Percentiles rank a stretch among this genome's conserved stretches.
phyloP scores from a whole-genome alignment of 345 rosid species.

The Balakata baccata region DNA sequence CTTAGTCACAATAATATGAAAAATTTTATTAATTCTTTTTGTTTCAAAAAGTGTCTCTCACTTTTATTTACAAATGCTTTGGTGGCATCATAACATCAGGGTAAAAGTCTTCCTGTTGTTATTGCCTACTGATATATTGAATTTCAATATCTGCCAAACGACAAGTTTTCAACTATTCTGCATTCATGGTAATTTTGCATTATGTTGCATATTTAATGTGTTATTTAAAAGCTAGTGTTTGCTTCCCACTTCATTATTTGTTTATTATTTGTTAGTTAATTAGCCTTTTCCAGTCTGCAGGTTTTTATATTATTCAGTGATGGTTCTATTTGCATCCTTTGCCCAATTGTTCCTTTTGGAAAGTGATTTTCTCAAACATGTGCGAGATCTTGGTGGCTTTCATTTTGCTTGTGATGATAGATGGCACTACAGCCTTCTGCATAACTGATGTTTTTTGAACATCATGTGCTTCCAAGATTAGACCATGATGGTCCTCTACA shows the following conservation, averaged over 20 bases:
- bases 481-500: not conserved
- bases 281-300: slow-evolving; percentile 40
- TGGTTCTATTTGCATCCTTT: slow-evolving; percentile 76
- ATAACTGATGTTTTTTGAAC: slow-evolving; percentile 1
- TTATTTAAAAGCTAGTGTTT: slow-evolving; percentile 2
- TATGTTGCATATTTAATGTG: not conserved
- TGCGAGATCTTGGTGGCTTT: not conserved
- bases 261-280: not conserved
- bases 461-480: slow-evolving; percentile 6
- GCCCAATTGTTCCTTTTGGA: slow-evolving; percentile 93
- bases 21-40: not conserved
- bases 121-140: not conserved
- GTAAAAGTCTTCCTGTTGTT: not conserved
- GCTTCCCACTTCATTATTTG: not conserved
- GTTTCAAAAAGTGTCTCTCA: not conserved
- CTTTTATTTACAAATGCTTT: not conserved
- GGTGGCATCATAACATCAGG: not conserved
- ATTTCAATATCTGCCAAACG: not conserved
- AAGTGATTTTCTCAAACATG: slow-evolving; percentile 43
- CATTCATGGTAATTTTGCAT: not conserved
- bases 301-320: slow-evolving; percentile 79
- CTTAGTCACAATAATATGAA: not conserved
- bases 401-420: slow-evolving; percentile 10
- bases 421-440: slow-evolving; percentile 8
- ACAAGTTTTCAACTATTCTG: not conserved